phyloP scores from a whole-genome alignment of 352 stramenopile genomes.

The Phytophthora tentaculata region DNA sequence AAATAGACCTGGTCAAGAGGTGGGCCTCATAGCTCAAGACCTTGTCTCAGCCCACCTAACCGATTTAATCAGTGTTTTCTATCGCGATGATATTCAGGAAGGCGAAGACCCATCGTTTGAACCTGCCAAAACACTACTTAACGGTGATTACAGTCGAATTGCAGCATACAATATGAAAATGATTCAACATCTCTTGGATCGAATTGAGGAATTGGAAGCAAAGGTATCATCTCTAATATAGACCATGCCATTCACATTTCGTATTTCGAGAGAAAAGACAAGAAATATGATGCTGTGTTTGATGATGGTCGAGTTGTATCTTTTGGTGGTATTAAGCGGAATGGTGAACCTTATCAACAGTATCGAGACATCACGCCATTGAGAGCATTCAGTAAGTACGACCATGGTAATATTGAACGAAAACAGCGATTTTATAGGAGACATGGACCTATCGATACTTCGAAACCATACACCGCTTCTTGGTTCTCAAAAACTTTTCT shows the following conservation, averaged over 20 bases:
- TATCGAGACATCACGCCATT: background rate
- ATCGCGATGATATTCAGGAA: conserved; percentile 18
- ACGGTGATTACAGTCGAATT: conserved; percentile 17
- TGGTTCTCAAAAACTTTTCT: conserved; percentile 9
- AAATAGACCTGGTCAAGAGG: no score
- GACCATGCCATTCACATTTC: conserved; percentile 9
- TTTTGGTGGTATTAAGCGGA: conserved; percentile 5
- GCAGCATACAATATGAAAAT: conserved; percentile 21
- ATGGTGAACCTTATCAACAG: no score
- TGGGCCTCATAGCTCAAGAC: conserved; percentile 7
- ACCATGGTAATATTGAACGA: conserved; percentile 6
- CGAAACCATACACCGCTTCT: conserved; percentile 15
- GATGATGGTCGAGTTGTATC: conserved; percentile 8
- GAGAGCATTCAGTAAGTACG: conserved; percentile 9
- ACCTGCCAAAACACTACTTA: conserved; percentile 17
- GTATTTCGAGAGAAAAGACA: conserved; percentile 8
- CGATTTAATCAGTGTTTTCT: conserved; percentile 15
- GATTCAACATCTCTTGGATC: conserved; percentile 15
- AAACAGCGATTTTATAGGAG: no score
- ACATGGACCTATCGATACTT: conserved; percentile 10
- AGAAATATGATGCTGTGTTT: conserved; percentile 13
- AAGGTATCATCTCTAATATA: conserved; percentile 13
- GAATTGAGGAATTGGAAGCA: conserved; percentile 8
- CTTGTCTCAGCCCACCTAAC: conserved; percentile 12
- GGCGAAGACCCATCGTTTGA: conserved; percentile 13